Evolutionary conservation across 1,284 basidiomycete genomes (phyloP), one percentile per base, ranked within the genome.

Genomic region (Takashimella tepidaria): DNA sequence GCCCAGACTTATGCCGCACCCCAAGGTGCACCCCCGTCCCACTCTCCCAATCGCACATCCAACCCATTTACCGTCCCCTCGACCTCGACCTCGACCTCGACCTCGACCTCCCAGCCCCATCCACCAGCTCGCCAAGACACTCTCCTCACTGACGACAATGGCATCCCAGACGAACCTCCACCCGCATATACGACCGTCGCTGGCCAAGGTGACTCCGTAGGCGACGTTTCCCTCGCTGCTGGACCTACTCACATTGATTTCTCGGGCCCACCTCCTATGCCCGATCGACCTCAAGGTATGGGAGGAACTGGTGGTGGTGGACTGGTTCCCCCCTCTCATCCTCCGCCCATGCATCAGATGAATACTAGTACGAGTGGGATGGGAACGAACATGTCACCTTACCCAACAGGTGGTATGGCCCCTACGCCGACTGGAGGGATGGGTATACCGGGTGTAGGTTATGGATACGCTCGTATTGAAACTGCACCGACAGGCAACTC

Each of bases 181-280:
- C 70, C 70, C 19, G 63, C 70, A 2, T 71, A 71, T 45, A 56
- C 59, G 11, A 37, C 62, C 16, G 47, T 56, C 3, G 57, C 69
- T 4, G 44, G 23, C 11, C 22, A 43, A 24, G 54, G 49, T 3
- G 48, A 57, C 19, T 41, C 50, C 21, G 51, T 47, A 8, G 31
- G 41, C 20, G 57, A 53, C 45, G 57, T 59, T 10, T 56, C 60
- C 1, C 22, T 75, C 10, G 53, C 57, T 5, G 48, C 63, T 3
- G 73, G 73, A 8, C 73, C 73, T 6, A 23, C 48, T 16, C 55
- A 64, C 3, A 68, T 70, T 63, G 71, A 74, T 53, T 75, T 73
- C 47, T 68, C 65, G 0, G 73, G 73, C 13, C 72, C 73, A 5
- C 73, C 73, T 13, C 73, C 72, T 2, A 52, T 73, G 51, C 68